phyloP scores from a whole-genome alignment of 164 flowering plant genomes.

The Liriodendron chinense region DNA sequence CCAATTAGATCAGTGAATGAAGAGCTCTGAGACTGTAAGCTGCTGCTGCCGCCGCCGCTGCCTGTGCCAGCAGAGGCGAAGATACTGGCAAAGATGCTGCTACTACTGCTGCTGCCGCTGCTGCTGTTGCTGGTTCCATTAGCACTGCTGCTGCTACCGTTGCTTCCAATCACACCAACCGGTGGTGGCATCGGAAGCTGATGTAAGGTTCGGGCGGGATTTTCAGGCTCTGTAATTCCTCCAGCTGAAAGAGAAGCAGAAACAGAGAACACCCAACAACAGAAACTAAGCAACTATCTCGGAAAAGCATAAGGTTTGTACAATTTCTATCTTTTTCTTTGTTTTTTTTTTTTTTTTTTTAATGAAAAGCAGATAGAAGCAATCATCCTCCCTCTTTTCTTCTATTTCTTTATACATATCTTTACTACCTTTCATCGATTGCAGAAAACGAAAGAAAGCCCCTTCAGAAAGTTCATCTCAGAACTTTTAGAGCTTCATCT shows the following conservation, averaged over 20 bases:
- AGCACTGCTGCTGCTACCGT: conserved; percentile 17
- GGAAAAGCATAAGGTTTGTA: too few relatives aligned
- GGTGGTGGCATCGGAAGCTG: conserved; percentile 13
- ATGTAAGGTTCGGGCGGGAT: conserved; percentile 10
- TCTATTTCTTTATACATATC: neutral
- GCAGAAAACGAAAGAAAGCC: conserved; percentile 4
- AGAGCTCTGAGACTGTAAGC: conserved; percentile 20
- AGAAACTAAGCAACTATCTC: neutral
- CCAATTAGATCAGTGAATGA: conserved; percentile 31
- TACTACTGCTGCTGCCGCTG: conserved; percentile 12
- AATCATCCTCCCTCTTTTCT: conserved; percentile 38
- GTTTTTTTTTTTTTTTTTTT: too few relatives aligned
- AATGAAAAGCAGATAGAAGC: conserved; percentile 6
- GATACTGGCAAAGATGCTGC: conserved; percentile 48
- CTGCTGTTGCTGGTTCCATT: conserved; percentile 12
- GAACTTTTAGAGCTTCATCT: conserved; percentile 6
- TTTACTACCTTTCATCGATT: conserved; percentile 17
- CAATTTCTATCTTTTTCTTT: too few relatives aligned
- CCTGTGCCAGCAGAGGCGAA: conserved; percentile 37
- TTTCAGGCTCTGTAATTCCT: conserved; percentile 36
- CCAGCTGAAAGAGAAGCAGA: neutral
- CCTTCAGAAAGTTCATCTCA: conserved; percentile 11
- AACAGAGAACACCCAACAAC: neutral
- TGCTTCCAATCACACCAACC: conserved; percentile 11
- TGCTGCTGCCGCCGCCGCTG: conserved; percentile 7